Evolutionary conservation across 305 asterid genomes (phyloP), one percentile per base, ranked within the genome.

Genomic region (Solanum hybrid): DNA sequence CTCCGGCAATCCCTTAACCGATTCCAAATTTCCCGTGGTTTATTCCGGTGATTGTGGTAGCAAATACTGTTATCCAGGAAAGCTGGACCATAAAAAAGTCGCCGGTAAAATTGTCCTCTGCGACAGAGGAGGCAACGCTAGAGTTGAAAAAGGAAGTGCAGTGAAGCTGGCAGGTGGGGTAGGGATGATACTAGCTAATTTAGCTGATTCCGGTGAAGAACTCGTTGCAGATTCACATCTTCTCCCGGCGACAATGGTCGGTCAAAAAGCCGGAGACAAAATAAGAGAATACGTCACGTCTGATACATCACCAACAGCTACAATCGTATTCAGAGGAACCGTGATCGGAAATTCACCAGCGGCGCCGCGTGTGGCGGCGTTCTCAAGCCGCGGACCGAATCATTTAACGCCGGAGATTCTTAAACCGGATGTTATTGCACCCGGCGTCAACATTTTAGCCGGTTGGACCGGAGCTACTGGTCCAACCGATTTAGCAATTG

Each of bases 341-440:
- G 96, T 95, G 67, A 94, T 97, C 80, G 91, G 99, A 76, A 81
- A 81, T 5, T 84, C 93, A 0, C 98, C 99, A 0, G 86, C 99
- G 1, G 97, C 99, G 1, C 99, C 99, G 3, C 97, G 96, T 1
- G 95, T 96, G 7, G 99, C 99, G 4, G 89, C 99, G 2, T 97
- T 97, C 89, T 97, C 99, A 1, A 96, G 99, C 94, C 98, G 99
- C 0, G 99, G 99, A 4, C 99, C 99, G 11, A 96, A 92, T 86
- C 95, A 94, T 91, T 86, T 94, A 39, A 97, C 99, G 14, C 90
- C 96, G 2, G 98, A 96, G 94, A 95, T 97, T 64, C 94, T 97
- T 10, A 97, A 97, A 90, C 99, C 99, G 11, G 99, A 97, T 77
- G 98, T 96, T 0, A 96, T 94, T 6, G 99, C 96, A 3, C 99